Evolutionary conservation across 1,284 basidiomycete genomes (phyloP), one percentile per base, ranked within the genome.

Genomic region (Fomitopsis schrenkii): DNA sequence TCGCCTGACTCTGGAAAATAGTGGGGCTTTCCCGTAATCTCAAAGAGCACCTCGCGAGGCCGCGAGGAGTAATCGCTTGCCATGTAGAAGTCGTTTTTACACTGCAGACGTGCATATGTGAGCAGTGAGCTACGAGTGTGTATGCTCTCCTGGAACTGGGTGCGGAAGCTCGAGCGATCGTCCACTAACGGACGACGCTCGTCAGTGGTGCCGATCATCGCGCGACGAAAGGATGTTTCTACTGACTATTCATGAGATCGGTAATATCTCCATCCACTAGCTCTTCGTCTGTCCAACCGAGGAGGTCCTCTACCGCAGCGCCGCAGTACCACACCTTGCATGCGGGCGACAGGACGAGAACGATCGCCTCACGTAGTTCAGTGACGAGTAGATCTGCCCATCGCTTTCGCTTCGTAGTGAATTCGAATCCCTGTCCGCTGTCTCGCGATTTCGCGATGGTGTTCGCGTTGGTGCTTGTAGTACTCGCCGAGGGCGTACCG

Each of bases 341-440:
- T 8, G 78, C 68, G 5, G 77, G 76, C 14, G 86, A 88, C 59
- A 95, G 79, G 45, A 94, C 77, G 67, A 94, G 79, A 45, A 85
- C 76, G 69, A 92, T 81, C 26, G 81, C 84, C 65, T 93, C 93
- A 52, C 88, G 85, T 48, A 93, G 81, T 70, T 94, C 93, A 2
- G 84, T 81, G 63, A 91, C 75, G 45, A 94, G 80, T n/a, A 94
- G 79, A 72, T 94, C 91, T 10, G 87, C 87, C 92, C 92, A 95
- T 62, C 89, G 84, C 74, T 94, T 93, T 62, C 92, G 80, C 71
- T 90, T 93, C 0, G 90, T 12, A 8, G 38, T 93, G 71, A 94
- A 94, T 71, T 94, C 91, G 67, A 87, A 92, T 14, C 79, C 61
- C 10, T 65, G 67, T 19, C 63, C 58, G 62, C 67, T 66, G n/a